Base-by-base conservation (phyloP, 2,329 filamentous ascomycete genomes). In the Sordariomycetes sp. region DNA sequence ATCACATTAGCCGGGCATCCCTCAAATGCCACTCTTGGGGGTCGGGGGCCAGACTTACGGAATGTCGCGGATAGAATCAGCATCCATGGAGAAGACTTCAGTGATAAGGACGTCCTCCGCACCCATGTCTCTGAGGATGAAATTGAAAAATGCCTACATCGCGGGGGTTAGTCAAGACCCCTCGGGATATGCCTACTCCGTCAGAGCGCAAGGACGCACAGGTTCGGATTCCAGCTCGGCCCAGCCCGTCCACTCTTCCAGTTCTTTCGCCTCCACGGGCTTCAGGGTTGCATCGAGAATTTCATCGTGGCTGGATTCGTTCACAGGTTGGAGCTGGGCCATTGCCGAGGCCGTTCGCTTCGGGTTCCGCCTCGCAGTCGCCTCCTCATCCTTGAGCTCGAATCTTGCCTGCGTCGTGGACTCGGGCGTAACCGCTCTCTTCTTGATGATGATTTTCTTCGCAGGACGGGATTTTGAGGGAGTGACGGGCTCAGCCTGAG, bases 191-290 rank as follows among this genome's bases (percentile, higher is more conserved):
- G 11, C 6, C 3, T 3, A 24, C 3, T 22, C 7, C 20, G 20
- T 22, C 46, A 24, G 46, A 8, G 11, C 46, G 22, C 11, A 24
- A 20, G 46, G 46, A 24, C 46, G n/a, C 20, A 90, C 90, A 8
- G 92, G 92, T 61, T 97, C 91, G 7, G 90, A 96, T 71, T 96
- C 91, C 55, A 97, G 79, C 67, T 97, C 91, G 59, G 86, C 81
- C 84, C 88, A 93, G 25, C 87, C 87, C 55, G 82, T 77, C 83
- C 87, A 91, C 34, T 78, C 76, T 28, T 78, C 70, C 25, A 79
- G 76, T 64, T 88, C 83, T 34, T 78, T 70, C 6, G 70, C 65
- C 3, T 71, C 73, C 59, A 82, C 74, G 12, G 77, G 76, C 43
- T 71, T 71, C 59, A 83, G 69, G 1, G 77, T 69, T 50, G 76